Evolutionary conservation across 2,329 filamentous ascomycete genomes (phyloP), one percentile per base, ranked within the genome.

Genomic region (Chrysosporium queenslandicum): DNA sequence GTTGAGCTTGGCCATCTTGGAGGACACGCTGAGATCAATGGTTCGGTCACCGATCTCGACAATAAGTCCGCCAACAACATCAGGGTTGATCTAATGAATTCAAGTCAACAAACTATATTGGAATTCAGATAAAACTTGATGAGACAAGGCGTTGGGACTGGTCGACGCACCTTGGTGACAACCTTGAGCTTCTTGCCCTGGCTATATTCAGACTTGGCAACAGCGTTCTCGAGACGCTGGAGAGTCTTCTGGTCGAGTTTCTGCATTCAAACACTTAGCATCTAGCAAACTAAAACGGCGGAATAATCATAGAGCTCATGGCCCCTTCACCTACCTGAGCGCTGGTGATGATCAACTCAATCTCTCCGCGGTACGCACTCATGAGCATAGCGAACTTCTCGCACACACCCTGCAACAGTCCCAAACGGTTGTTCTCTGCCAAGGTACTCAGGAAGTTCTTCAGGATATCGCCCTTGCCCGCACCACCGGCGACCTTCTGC

Each of bases 111-210:
- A n/a, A n/a, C n/a, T n/a, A n/a, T n/a, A n/a, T n/a, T n/a, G n/a
- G n/a, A n/a, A n/a, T n/a, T n/a, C n/a, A n/a, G n/a, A n/a, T n/a
- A n/a, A 29, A 4, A 29, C 27, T 29, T 4, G 34, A 47, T 25
- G 27, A 14, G 42, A 6, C 11, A 34, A 40, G n/a, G 5, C 37
- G 14, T 14, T 4, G 27, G 12, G 39, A 21, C 8, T 7, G 4
- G 18, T 21, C 16, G 7, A 71, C 73, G 54, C 73, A 87, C 86
- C 79, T 88, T 85, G 75, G 94, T 86, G 64, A 88, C 87, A 65
- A 97, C 86, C 85, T 95, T 97, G 73, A 97, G 82, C 80, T 94
- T 97, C 85, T 96, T 90, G 77, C 90, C 90, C 71, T 86, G 80
- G 68, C 85, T 83, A 76, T 89, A 94, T 69, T 83, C 73, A 58